Percentiles rank a stretch among this genome's conserved stretches.
Evolutionary conservation across 2,329 filamentous ascomycete species (phyloP).

Genomic region (Aspergillus sp.): DNA sequence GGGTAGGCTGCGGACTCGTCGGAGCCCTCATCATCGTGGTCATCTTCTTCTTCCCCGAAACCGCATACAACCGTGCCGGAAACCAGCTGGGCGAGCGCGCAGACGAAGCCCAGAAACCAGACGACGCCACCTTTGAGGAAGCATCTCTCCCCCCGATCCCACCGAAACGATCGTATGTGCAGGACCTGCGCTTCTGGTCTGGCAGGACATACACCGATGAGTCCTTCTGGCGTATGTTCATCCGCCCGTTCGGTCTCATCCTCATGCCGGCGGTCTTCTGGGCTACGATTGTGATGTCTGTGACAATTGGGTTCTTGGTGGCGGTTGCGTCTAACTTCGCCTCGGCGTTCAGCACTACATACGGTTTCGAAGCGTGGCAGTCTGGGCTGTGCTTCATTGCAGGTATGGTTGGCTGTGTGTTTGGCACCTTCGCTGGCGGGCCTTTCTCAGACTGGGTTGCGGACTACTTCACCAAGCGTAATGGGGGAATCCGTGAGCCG

Average conservation of each 20-base stretch:
- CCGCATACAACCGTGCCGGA: neutral
- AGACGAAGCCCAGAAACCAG: neutral
- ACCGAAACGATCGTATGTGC: neutral
- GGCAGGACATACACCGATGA: slow-evolving; percentile 1
- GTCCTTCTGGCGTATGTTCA: slow-evolving; percentile 4
- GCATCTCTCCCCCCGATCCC: neutral
- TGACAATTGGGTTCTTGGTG: slow-evolving; percentile 9
- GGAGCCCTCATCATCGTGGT: slow-evolving; percentile 1
- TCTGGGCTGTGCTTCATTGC: slow-evolving; percentile 8
- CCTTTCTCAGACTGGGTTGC: slow-evolving; percentile 28
- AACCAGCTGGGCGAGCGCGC: neutral
- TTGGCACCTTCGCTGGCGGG: slow-evolving; percentile 5
- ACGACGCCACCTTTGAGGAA: neutral
- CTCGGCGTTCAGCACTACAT: slow-evolving; percentile 4
- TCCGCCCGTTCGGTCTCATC: slow-evolving; percentile 7
- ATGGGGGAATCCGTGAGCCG: slow-evolving; percentile 41
- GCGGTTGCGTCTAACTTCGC: slow-evolving; percentile 11
- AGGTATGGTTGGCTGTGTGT: neutral
- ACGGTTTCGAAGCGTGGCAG: slow-evolving; percentile 8
- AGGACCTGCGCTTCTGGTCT: neutral
- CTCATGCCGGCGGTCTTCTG: slow-evolving; percentile 6
- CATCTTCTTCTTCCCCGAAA: slow-evolving; percentile 10
- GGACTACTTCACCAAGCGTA: slow-evolving; percentile 37
- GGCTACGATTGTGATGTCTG: slow-evolving; percentile 6
- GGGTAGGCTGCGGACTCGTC: slow-evolving; percentile 2